phyloP scores from a whole-genome alignment of 345 rosid genomes.

The Euclidium syriacum region DNA sequence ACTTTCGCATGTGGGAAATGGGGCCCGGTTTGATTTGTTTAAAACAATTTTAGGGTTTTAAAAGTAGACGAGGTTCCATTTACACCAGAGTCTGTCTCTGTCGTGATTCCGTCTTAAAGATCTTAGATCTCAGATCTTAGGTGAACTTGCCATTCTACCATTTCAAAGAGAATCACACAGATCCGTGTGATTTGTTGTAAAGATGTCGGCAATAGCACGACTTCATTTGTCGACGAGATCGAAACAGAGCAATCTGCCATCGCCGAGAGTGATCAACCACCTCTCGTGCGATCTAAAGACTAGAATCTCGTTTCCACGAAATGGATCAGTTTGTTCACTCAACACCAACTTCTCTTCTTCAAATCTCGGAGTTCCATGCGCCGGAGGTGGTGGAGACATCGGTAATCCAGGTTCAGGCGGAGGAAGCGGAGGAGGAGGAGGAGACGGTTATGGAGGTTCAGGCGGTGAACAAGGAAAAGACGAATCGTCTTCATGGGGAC shows the following conservation, averaged over 20 bases:
- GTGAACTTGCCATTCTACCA: too few species aligned
- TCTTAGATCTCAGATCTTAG: too few species aligned
- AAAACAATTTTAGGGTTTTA: not conserved
- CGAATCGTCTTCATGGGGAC: slow-evolving; percentile 36
- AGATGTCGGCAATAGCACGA: slow-evolving; percentile 39
- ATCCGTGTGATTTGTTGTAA: not conserved
- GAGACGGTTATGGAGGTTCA: slow-evolving; percentile 21
- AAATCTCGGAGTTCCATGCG: slow-evolving; percentile 18
- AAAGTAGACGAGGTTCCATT: not conserved
- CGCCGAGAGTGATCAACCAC: slow-evolving; percentile 11
- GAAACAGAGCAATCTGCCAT: slow-evolving; percentile 18
- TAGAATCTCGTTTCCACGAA: slow-evolving; percentile 24
- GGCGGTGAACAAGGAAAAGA: not conserved
- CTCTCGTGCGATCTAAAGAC: slow-evolving; percentile 18
- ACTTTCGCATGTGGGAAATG: slow-evolving; percentile 12
- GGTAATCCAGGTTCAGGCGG: slow-evolving; percentile 26
- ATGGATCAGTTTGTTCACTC: slow-evolving; percentile 20
- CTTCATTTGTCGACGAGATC: slow-evolving; percentile 31
- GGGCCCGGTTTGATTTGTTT: not conserved
- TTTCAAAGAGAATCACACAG: too few species aligned
- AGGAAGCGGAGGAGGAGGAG: slow-evolving; percentile 21
- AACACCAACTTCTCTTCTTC: slow-evolving; percentile 9
- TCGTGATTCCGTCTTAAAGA: not conserved
- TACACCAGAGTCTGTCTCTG: not conserved
- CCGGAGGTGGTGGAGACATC: slow-evolving; percentile 36